A percentile compares a stretch with the other conserved stretches of the same genome.
phyloP scores from a whole-genome alignment of 257 asterid species.

The Ophiorrhiza pumila region DNA sequence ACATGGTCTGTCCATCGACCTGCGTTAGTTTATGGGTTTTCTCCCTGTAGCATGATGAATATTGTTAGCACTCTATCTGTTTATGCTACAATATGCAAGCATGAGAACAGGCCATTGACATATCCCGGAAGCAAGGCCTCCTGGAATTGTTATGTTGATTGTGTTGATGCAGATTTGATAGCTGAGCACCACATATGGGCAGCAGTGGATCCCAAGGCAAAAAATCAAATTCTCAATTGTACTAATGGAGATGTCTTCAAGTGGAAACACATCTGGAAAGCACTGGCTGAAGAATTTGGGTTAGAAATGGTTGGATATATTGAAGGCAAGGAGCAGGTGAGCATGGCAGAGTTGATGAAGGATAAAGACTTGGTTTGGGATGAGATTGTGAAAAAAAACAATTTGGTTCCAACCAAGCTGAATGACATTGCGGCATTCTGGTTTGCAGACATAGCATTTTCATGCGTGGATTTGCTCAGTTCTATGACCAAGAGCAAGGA shows the following conservation, averaged over 20 bases:
- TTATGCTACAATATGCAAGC: conserved; percentile 33
- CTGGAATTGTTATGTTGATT: conserved; percentile 28
- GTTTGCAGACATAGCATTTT: conserved; percentile 29
- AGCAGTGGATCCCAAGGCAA: conserved; percentile 34
- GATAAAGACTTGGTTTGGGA: conserved; percentile 34
- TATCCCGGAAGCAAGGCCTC: conserved; percentile 28
- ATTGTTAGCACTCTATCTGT: conserved; percentile 25
- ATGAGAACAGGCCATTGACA: conserved; percentile 24
- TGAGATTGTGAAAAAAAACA: conserved; percentile 32
- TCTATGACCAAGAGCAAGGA: conserved; percentile 34
- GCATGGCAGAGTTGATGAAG: conserved; percentile 33
- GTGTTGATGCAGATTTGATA: conserved; percentile 32
- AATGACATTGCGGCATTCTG: conserved; percentile 35
- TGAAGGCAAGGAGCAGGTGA: conserved; percentile 24
- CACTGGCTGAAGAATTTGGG: conserved; percentile 29
- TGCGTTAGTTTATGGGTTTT: conserved; percentile 31
- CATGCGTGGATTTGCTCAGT: conserved; percentile 14
- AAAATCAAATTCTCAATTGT: conserved; percentile 28
- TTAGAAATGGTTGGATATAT: conserved; percentile 24
- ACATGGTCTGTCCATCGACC: conserved; percentile 39
- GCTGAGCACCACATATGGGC: conserved; percentile 45
- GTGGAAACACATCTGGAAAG: conserved; percentile 37
- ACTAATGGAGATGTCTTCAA: conserved; percentile 38
- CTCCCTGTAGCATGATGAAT: conserved; percentile 36
- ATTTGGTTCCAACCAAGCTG: conserved; percentile 26